These are phyloP conservation scores for Tylopilus felleus DNA, from an alignment of 768 basidiomycete genomes.

Conservation along the genomic window DNA sequence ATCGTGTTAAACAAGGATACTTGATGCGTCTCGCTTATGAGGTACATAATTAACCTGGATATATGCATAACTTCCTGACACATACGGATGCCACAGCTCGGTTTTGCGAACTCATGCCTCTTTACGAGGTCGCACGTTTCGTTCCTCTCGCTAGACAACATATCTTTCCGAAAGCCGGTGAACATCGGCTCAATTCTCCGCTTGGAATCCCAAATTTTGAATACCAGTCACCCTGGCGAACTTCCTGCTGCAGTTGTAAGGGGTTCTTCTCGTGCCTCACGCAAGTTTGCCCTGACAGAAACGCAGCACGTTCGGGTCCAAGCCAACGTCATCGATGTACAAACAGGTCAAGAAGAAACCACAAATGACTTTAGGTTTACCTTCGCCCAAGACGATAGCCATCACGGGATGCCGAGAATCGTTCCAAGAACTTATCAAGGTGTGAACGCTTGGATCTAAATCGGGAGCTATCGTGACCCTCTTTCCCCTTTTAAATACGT, in stretches of 20 bases:
- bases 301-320: slow-evolving; percentile 66
- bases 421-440: slow-evolving; percentile 73
- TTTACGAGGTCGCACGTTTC: slow-evolving; percentile 65
- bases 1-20: slow-evolving; percentile 35
- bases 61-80: neutral
- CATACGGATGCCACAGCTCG: slow-evolving; percentile 48
- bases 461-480: neutral
- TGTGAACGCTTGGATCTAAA: slow-evolving; percentile 16
- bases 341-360: slow-evolving; percentile 58
- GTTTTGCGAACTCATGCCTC: slow-evolving; percentile 65
- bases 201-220: slow-evolving; percentile 65
- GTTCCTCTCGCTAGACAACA: slow-evolving; percentile 77
- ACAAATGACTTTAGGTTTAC: slow-evolving; percentile 80
- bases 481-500: slow-evolving; percentile 15
- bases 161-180: slow-evolving; percentile 76
- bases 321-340: slow-evolving; percentile 68
- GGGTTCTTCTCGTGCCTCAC: neutral
- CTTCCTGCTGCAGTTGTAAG: slow-evolving; percentile 56
- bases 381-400: slow-evolving; percentile 50
- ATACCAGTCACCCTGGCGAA: slow-evolving; percentile 38
- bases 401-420: slow-evolving; percentile 39
- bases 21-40: slow-evolving; percentile 71
- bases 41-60: slow-evolving; percentile 33
- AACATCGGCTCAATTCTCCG: slow-evolving; percentile 82
- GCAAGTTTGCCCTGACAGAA: neutral